Conservation (phyloP, 2,329 filamentous ascomycete species). For the Ramularia collo-cygni region DNA sequence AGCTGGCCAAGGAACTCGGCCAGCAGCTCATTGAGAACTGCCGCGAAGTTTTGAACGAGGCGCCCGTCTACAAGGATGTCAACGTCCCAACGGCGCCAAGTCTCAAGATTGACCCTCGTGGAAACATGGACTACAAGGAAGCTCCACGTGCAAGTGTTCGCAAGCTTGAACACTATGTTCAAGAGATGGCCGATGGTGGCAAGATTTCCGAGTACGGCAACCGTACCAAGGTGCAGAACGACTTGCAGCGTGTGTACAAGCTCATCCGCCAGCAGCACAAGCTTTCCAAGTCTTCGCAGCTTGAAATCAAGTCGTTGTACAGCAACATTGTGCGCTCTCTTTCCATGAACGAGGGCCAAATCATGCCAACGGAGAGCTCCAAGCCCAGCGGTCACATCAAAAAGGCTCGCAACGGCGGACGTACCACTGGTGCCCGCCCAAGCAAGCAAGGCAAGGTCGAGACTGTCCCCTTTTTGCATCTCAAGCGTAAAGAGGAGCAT, state of each 20-base stretch:
- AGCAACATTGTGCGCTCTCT: slow-evolving; percentile 89
- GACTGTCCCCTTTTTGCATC: slow-evolving; percentile 93
- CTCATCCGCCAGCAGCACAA: slow-evolving; percentile 98
- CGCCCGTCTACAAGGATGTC: slow-evolving; percentile 95
- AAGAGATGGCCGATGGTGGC: slow-evolving; percentile 95
- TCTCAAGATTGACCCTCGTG: slow-evolving; percentile 84
- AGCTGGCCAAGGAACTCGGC: slow-evolving; percentile 92
- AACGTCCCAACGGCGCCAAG: slow-evolving; percentile 83
- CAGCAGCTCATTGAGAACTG: slow-evolving; percentile 95
- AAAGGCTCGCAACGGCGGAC: slow-evolving; percentile 46
- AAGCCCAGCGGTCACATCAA: slow-evolving; percentile 55
- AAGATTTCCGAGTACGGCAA: slow-evolving; percentile 99
- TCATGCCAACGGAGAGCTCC: slow-evolving; percentile 79
- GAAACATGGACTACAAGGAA: slow-evolving; percentile 89
- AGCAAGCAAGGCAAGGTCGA: slow-evolving; percentile 89
- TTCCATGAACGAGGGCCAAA: slow-evolving; percentile 96
- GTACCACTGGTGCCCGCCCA: slow-evolving; percentile 43
- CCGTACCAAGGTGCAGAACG: slow-evolving; percentile 94
- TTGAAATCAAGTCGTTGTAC: slow-evolving; percentile 94
- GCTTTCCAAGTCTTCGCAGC: slow-evolving; percentile 88
- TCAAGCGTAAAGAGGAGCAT: slow-evolving; percentile 88
- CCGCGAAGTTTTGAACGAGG: slow-evolving; percentile 75
- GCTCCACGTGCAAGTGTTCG: slow-evolving; percentile 79
- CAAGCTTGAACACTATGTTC: slow-evolving; percentile 97
- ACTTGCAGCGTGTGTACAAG: slow-evolving; percentile 92